Evolutionary conservation across 2,329 filamentous ascomycete genomes (phyloP).

Genomic region (Microsporum ferrugineum): DNA sequence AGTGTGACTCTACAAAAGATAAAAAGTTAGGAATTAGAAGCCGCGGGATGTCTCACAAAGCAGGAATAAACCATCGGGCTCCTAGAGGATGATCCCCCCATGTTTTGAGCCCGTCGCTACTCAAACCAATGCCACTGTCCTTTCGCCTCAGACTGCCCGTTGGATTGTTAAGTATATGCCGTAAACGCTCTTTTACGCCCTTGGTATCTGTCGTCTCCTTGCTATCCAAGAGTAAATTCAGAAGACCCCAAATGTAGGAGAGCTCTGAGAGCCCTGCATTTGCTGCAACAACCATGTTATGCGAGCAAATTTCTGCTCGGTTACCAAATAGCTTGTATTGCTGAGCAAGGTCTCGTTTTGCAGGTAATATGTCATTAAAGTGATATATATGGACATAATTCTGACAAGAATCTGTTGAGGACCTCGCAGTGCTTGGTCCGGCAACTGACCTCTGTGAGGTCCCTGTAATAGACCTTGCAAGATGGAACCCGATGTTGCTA

Average conservation of each 20-base stretch:
- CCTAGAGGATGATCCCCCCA: constrained; percentile 50
- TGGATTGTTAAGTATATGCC: not conserved
- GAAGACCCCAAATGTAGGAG: constrained; percentile 72
- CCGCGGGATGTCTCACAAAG: constrained; percentile 26
- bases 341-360: constrained; percentile 62
- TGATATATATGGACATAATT: constrained; percentile 66
- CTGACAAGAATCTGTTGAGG: constrained; percentile 39
- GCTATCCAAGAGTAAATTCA: constrained; percentile 64
- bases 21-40: not conserved
- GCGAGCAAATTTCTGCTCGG: constrained; percentile 65
- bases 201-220: constrained; percentile 55
- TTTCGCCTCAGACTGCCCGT: constrained; percentile 12
- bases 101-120: constrained; percentile 35
- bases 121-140: constrained; percentile 26
- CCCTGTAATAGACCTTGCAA: constrained; percentile 36
- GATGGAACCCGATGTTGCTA: constrained; percentile 45
- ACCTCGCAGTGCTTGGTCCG: constrained; percentile 43
- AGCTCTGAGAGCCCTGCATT: constrained; percentile 60
- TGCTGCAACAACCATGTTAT: constrained; percentile 70
- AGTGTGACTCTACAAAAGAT: not conserved
- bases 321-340: constrained; percentile 78
- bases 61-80: constrained; percentile 44
- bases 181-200: constrained; percentile 14
- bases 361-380: constrained; percentile 59
- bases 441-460: constrained; percentile 43